Conservation (phyloP, 2,329 filamentous ascomycete genomes). For the Ophiostoma populinum region DNA sequence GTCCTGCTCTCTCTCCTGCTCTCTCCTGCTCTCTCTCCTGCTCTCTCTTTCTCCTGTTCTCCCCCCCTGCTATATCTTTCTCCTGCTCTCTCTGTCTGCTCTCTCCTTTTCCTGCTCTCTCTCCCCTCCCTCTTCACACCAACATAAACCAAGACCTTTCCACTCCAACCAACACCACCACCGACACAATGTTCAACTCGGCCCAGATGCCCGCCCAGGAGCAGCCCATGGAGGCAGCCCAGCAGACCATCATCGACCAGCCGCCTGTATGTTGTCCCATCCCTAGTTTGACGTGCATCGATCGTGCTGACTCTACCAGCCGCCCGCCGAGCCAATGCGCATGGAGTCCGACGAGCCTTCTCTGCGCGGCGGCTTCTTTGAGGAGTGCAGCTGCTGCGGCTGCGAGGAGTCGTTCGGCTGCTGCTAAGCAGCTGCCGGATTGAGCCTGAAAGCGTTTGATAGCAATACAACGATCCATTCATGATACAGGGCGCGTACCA, state of each 20-base stretch:
- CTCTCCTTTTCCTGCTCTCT: background rate
- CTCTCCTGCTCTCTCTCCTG: background rate
- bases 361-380: constrained; percentile 18
- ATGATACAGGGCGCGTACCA: too few relatives aligned
- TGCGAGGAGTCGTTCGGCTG: constrained; percentile 16
- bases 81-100: background rate
- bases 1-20: background rate
- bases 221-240: constrained; percentile 16
- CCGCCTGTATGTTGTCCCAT: constrained; percentile 15
- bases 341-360: constrained; percentile 13
- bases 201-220: constrained; percentile 15
- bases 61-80: background rate
- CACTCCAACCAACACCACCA: background rate
- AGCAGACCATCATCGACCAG: constrained; percentile 13
- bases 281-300: background rate
- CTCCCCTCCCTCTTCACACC: background rate
- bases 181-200: constrained; percentile 9
- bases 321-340: too few relatives aligned
- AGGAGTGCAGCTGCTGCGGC: constrained; percentile 18
- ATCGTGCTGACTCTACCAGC: too few relatives aligned
- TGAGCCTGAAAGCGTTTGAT: too few relatives aligned
- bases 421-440: constrained; percentile 12
- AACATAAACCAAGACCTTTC: too few relatives aligned
- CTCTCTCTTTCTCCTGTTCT: background rate
- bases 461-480: too few relatives aligned